Base-by-base conservation (phyloP, 139 green algal genomes). In the Picochlorum sp. region DNA sequence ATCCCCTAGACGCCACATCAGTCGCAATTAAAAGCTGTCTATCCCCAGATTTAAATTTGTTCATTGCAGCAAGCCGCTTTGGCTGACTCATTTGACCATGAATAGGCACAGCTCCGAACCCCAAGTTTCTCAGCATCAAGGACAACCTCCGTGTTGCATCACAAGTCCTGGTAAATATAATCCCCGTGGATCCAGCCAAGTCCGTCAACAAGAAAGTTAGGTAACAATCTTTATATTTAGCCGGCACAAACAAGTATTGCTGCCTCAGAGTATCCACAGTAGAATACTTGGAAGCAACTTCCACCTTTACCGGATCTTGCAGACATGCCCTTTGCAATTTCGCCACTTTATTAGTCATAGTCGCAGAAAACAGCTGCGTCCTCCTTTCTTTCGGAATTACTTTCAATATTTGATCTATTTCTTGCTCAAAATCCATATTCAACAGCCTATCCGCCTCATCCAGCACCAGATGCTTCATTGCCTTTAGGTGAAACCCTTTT, bases 381-480 rank as follows among this genome's bases (percentile, higher is more conserved):
- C 77, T 67, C 5, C 90, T 74, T 22, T 94, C 86, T 26, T 75
- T 78, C 36, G 73, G 73, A 16, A 73, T 67, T 57, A 81, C 85
- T 67, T 95, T 96, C 9, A 99, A 74, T 51, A 99, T 95, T 68
- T 96, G 82, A 67, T 99, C 90, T 39, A 99, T 97, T 65, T 99
- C 93, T 70, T 88, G 62, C 73, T 99, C 93, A 81, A 99, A 99
- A 73, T 99, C 93, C 87, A 99, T 95, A 80, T 98, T 96, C 30
- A 99, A 78, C 59, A 99, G 82, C 57, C 95, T 84, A 74, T 99
- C 93, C 1, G 93, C 93, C 77, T 99, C 93, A 57, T 99, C 93
- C 47, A 99, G 73, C 43, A 96, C 83, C 60, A 97, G 66, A 70
- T 93, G 81, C 70, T 85, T 87, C 29, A 98, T 61, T 9, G 44